Base-by-base conservation (phyloP, 768 basidiomycete genomes). In the Cyclocybe cylindracea region DNA sequence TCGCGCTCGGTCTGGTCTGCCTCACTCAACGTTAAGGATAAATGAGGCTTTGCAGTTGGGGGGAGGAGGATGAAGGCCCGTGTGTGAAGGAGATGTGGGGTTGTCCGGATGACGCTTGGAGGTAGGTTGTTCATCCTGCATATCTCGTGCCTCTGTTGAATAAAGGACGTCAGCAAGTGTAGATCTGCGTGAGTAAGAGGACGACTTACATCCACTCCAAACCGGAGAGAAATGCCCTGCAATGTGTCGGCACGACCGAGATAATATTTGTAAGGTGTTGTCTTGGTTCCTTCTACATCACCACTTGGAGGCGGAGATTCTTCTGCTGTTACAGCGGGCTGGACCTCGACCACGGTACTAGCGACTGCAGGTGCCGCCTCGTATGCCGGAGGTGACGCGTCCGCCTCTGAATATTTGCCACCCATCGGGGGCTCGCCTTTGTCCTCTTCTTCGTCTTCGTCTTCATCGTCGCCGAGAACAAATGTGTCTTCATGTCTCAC, bases 11-110 rank as follows among this genome's bases (percentile, higher is more conserved):
- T 60, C 37, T 73, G 69, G 37, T 67, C 61, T 0, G 61, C 63
- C 6, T 59, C 39, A 16, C 62, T 57, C 24, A 63, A 46, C 16
- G 37, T 48, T 14, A 51, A 31, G 39, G 61, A 32, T 45, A 57
- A 34, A 55, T 58, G 55, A 10, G 59, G 67, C 47, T 64, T 69
- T 4, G 71, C 62, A 14, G 73, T 72, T 2, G 76, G 69, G 1
- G 86, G 86, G 8, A 89, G 71, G 11, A 72, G 63, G 50, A 91
- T 66, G 54, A 71, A 79, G 1, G 73, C 70, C 5, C 87, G 81
- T 1, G 88, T 89, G 65, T 89, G 87, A 11, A 91, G 71, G 7
- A 91, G 70, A 61, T 90, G 86, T 5, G 89, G 89, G 0, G 83
- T 89, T 0, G 85, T 89, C 51, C 72, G 79, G 14, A 91, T 68